phyloP scores from a whole-genome alignment of 108 stramenopile species.

The Conticribra weissflogii region DNA sequence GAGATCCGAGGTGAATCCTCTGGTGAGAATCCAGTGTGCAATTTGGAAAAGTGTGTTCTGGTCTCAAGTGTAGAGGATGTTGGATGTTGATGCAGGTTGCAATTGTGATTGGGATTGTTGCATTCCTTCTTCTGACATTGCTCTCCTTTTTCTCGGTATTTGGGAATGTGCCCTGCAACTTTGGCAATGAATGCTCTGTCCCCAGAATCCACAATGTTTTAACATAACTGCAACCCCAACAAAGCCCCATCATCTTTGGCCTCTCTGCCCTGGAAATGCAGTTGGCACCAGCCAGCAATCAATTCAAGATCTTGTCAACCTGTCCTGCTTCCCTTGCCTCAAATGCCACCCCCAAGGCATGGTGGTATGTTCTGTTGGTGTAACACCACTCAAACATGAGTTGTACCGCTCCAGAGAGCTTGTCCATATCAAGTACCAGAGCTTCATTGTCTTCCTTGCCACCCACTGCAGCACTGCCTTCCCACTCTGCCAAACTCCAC shows the following conservation, averaged over 20 bases:
- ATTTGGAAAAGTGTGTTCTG: no score
- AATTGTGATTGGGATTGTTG: slow-evolving; percentile 17
- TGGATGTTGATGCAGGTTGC: no score
- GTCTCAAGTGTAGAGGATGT: no score
- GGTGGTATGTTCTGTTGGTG: slow-evolving; percentile 75
- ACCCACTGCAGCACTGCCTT: slow-evolving; percentile 5
- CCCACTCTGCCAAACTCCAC: slow-evolving; percentile 31
- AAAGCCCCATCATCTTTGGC: slow-evolving; percentile 68
- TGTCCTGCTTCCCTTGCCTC: slow-evolving; percentile 80
- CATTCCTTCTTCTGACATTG: slow-evolving; percentile 10
- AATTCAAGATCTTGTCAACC: slow-evolving; percentile 53
- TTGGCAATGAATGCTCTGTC: slow-evolving; percentile 92
- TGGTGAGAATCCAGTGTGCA: slow-evolving; percentile 68
- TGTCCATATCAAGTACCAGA: slow-evolving; percentile 73
- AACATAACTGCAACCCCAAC: slow-evolving; percentile 95
- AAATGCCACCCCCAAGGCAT: slow-evolving; percentile 97
- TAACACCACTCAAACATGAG: slow-evolving; percentile 94
- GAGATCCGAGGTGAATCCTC: slow-evolving; percentile 87
- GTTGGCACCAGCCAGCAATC: not conserved
- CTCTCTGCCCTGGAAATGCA: slow-evolving; percentile 46
- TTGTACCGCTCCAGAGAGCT: slow-evolving; percentile 90
- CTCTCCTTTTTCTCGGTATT: not conserved
- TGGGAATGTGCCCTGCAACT: slow-evolving; percentile 59
- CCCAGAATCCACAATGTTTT: slow-evolving; percentile 92
- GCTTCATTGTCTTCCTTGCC: slow-evolving; percentile 35